Percentiles rank a stretch among this genome's conserved stretches.
These are phyloP conservation scores for Gonapodya prolifera DNA, from an alignment of 192 early-diverging fungal genomes.

Conservation along the genomic window DNA sequence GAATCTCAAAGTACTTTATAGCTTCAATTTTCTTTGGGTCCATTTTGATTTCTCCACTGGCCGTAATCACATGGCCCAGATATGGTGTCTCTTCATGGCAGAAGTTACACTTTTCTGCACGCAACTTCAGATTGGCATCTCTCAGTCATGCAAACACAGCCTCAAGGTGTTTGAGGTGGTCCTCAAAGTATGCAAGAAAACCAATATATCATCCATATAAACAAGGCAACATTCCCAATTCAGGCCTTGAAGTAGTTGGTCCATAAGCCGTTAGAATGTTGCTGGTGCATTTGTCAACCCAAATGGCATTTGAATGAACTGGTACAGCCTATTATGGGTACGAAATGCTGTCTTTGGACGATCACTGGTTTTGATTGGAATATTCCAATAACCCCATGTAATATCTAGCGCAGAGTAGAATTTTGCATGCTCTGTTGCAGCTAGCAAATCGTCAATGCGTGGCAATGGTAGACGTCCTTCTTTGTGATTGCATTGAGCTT, in stretches of 20 bases:
- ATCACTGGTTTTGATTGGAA: too few relatives aligned
- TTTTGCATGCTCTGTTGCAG: too few relatives aligned
- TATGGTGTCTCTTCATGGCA: neutral
- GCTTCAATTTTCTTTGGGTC: slow-evolving; percentile 5
- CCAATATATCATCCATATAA: slow-evolving; percentile 18
- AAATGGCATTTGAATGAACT: slow-evolving; percentile 19
- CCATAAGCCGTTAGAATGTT: slow-evolving; percentile 21
- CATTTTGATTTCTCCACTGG: neutral
- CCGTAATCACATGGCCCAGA: neutral
- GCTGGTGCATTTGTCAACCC: slow-evolving; percentile 25
- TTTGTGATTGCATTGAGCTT: too few relatives aligned
- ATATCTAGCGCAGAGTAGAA: too few relatives aligned
- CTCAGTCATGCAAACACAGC: neutral
- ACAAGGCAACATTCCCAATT: slow-evolving; percentile 13
- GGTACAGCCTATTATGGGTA: too few relatives aligned
- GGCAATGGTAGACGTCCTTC: too few relatives aligned
- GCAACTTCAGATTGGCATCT: neutral
- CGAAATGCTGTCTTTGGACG: too few relatives aligned
- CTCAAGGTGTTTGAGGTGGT: slow-evolving; percentile 10
- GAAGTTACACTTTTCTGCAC: neutral
- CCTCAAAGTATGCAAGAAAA: slow-evolving; percentile 14
- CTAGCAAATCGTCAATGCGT: too few relatives aligned
- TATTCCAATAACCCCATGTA: too few relatives aligned
- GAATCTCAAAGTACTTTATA: neutral
- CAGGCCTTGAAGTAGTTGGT: slow-evolving; percentile 15